Evolutionary conservation across 257 asterid genomes (phyloP).

Genomic region (Nicotiana sylvestris): DNA sequence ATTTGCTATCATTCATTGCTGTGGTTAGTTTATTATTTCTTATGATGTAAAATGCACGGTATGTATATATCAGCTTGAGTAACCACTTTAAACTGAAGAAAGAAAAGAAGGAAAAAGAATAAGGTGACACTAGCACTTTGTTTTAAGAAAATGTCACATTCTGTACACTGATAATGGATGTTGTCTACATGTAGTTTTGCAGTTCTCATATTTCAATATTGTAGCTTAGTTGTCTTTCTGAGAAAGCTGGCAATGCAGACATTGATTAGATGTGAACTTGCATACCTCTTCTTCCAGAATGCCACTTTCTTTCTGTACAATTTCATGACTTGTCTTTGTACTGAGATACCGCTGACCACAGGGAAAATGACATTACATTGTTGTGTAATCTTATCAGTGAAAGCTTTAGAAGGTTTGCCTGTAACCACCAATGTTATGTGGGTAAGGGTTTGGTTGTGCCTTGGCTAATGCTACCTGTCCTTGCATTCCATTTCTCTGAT

Average conservation of each 20-base stretch:
- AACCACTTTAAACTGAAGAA: not conserved
- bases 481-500: slow-evolving; percentile 76
- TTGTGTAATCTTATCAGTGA: not conserved
- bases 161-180: slow-evolving; percentile 5
- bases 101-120: not conserved
- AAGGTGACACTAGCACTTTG: not conserved
- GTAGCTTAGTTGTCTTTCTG: not conserved
- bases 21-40: not conserved
- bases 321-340: not conserved
- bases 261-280: not conserved
- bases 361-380: not conserved
- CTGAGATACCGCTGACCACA: not conserved
- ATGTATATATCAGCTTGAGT: not conserved
- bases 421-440: slow-evolving; percentile 48
- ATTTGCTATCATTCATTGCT: not conserved
- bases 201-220: not conserved
- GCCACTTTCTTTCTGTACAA: not conserved
- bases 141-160: not conserved
- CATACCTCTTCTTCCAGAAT: not conserved
- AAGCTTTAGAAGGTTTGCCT: slow-evolving; percentile 28
- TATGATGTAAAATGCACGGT: not conserved
- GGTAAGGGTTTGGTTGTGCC: slow-evolving; percentile 33
- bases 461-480: slow-evolving; percentile 55
- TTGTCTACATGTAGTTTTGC: slow-evolving; percentile 11
- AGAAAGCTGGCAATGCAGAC: not conserved